Percentiles rank a stretch among this genome's conserved stretches.
Evolutionary conservation across 257 asterid genomes (phyloP).

Genomic region (Cordia subcordata): DNA sequence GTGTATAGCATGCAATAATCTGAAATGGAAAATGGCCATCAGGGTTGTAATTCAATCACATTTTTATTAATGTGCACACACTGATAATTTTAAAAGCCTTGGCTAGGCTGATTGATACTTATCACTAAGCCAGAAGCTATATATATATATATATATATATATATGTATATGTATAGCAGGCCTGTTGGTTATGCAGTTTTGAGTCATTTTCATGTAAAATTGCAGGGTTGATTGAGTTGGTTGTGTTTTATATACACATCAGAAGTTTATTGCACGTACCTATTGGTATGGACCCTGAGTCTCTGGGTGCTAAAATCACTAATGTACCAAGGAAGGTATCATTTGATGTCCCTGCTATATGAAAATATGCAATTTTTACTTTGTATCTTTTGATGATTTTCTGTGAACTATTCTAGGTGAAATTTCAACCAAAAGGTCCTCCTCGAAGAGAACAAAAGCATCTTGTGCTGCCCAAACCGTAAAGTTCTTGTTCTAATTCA

Average conservation of each 20-base stretch:
- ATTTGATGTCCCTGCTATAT: neutral
- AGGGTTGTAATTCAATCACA: neutral
- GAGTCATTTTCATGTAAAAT: too few relatives aligned
- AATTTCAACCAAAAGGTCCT: conserved; percentile 75
- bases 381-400: conserved; percentile 6
- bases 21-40: neutral
- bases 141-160: too few relatives aligned
- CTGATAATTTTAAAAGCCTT: neutral
- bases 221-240: neutral
- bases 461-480: conserved; percentile 54
- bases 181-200: too few relatives aligned
- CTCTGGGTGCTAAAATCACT: conserved; percentile 7
- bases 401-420: conserved; percentile 34
- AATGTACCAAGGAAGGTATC: conserved; percentile 36
- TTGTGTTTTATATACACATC: neutral
- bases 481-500: conserved; percentile 23
- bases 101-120: neutral
- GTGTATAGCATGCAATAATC: too few relatives aligned
- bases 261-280: neutral
- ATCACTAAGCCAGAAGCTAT: neutral
- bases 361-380: neutral
- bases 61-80: neutral
- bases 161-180: too few relatives aligned
- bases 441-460: conserved; percentile 51
- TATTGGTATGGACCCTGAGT: conserved; percentile 34